Base-by-base conservation (phyloP, 1,139 yeast species). In the Trichomonascaceae sp. region DNA sequence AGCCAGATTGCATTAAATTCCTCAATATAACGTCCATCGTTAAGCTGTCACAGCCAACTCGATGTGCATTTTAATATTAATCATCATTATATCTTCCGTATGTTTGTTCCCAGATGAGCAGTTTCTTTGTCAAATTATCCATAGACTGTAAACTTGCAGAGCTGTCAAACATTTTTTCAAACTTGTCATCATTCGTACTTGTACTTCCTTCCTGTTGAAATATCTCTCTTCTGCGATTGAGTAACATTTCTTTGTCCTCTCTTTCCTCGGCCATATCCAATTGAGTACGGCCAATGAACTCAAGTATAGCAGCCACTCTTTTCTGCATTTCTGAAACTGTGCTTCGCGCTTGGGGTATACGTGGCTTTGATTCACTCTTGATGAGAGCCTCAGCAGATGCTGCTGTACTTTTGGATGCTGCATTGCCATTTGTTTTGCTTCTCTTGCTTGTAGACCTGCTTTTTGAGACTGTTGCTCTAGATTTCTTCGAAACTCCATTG, bases 281-380 rank as follows among this genome's bases (percentile, higher is more conserved):
- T 67, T 89, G 96, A 1, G 95, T 85, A 50, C 96, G 76, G 8
- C 89, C 89, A 32, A 91, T 78, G 78, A 91, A 93, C 71, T 93
- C 98, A 63, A 91, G 74, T 18, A 93, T 90, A 2, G 96, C 95
- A 4, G 91, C 87, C 0, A 90, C 87, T 55, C 99, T 78, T 65
- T 89, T 84, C 54, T 91, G 81, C 83, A 91, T 83, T 66, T 91
- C 99, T 60, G 80, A 79, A 56, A 90, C 71, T 1, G 90, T 79
- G 1, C 88, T 80, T 54, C 87, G 80, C 12, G 84, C 82, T 56
- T 85, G 85, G 7, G 96, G 97, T 54, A 82, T 76, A 53, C 96
- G 79, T 13, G 98, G 96, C 62, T 83, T 86, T 48, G 90, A 85
- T 5, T 49, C 46, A 17, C 41, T 36, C 41, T 36, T 36, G 41